Evolutionary conservation across 2,329 filamentous ascomycete species (phyloP), one percentile per base, ranked within the genome.

Genomic region (Botrytis paeoniae): DNA sequence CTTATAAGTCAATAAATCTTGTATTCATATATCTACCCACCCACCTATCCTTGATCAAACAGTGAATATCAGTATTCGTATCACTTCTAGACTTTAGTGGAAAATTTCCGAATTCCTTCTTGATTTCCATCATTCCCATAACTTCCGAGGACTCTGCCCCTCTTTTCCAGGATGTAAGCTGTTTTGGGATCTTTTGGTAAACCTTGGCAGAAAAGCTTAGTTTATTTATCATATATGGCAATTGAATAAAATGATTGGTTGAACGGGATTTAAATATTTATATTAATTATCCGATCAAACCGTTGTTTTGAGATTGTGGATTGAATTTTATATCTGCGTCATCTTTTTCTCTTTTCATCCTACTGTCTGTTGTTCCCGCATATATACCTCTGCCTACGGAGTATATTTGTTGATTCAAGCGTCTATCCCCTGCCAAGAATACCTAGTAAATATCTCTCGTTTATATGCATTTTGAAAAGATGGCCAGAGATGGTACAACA

Each of bases 351-450:
- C 12, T 7, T 29, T 35, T 2, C 4, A 8, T 35, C 35, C 18
- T 63, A 3, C 48, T 12, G 25, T 51, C 12, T 37, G 22, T 43
- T 7, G 22, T 35, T 43, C 25, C n/a, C 35, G 22, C 68, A 37
- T 22, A 43, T 43, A 43, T 43, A 35, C 4, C 4, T 41, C 37
- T 39, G 3, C 39, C 12, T 4, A 41, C 39, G 2, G 12, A 41
- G 39, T 43, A 18, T 18, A 5, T 18, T 59, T 12, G 25, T 61
- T 32, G 12, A 18, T 20, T 45, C 41, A 51, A 41, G 41, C 69
- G 32, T 65, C 25, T 18, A n/a, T 45, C 68, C 69, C 69, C 60
- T 71, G 69, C 70, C 70, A 71, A 71, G 61, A 66, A 62, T 22
- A n/a, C 48, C 48, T 16, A n/a, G 48, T 6, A 51, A 4, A n/a